Evolutionary conservation across 768 basidiomycete species (phyloP).

Genomic region (Tylopilus plumbeoviolaceoides): DNA sequence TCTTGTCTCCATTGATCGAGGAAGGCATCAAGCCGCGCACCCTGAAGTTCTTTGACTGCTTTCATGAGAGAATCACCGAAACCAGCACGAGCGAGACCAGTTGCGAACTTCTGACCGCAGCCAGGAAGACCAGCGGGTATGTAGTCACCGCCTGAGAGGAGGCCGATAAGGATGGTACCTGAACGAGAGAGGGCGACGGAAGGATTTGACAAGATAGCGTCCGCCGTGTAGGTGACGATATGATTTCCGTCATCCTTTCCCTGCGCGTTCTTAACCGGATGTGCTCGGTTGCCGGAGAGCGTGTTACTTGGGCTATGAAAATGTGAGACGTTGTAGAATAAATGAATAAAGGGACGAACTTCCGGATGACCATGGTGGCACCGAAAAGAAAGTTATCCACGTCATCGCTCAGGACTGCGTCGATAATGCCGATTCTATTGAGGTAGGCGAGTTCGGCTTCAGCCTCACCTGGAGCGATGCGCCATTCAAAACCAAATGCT

Average conservation of each 20-base stretch:
- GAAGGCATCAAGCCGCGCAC: conserved; percentile 45
- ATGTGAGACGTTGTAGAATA: conserved; percentile 2
- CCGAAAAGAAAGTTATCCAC: conserved; percentile 93
- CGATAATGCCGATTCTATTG: conserved; percentile 76
- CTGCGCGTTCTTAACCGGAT: conserved; percentile 59
- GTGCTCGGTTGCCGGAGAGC: conserved; percentile 65
- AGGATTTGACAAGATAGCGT: conserved; percentile 40
- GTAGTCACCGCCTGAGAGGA: conserved; percentile 91
- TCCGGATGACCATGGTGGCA: conserved; percentile 77
- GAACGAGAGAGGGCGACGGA: conserved; percentile 50
- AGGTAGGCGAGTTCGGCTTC: conserved; percentile 91
- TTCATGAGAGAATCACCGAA: conserved; percentile 68
- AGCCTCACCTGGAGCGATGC: conserved; percentile 87
- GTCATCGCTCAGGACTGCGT: conserved; percentile 88
- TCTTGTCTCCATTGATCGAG: conserved; percentile 61
- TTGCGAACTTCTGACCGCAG: conserved; percentile 68
- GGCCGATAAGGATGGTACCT: conserved; percentile 77
- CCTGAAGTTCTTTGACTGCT: conserved; percentile 49
- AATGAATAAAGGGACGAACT: conserved; percentile 41
- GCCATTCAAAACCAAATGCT: conserved; percentile 78
- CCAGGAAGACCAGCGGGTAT: conserved; percentile 63
- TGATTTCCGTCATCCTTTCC: conserved; percentile 76
- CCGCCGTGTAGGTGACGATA: conserved; percentile 37
- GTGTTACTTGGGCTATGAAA: conserved; percentile 58
- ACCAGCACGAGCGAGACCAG: conserved; percentile 76